Conservation (phyloP, 768 basidiomycete species). For the Podaxis sp. region DNA sequence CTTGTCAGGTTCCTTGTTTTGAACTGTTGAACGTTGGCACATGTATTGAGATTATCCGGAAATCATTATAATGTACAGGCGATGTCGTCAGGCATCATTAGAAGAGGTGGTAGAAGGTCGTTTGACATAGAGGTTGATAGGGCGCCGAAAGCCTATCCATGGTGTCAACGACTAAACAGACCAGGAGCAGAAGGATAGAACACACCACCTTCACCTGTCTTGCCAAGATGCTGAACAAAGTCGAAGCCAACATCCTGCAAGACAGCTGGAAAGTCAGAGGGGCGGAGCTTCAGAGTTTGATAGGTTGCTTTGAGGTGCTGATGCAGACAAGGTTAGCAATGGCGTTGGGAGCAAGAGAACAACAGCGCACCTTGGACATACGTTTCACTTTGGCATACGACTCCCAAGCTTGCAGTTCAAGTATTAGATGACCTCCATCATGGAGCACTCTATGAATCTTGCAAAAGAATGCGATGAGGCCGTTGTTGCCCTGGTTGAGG, state of each 20-base stretch:
- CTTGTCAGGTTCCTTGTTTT: too few species aligned
- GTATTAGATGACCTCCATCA: slow-evolving; percentile 66
- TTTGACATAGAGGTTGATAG: slow-evolving; percentile 65
- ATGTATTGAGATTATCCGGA: too few species aligned
- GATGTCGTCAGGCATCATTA: neutral
- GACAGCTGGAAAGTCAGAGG: slow-evolving; percentile 58
- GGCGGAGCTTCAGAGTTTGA: slow-evolving; percentile 54
- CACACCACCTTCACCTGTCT: slow-evolving; percentile 66
- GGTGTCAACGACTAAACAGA: slow-evolving; percentile 9
- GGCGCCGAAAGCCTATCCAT: slow-evolving; percentile 54
- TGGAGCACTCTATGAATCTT: slow-evolving; percentile 56
- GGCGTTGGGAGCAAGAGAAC: neutral
- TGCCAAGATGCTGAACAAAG: slow-evolving; percentile 46
- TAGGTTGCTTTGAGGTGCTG: slow-evolving; percentile 63
- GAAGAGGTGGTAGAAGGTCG: neutral
- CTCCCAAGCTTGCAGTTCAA: slow-evolving; percentile 87
- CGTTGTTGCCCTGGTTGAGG: slow-evolving; percentile 76
- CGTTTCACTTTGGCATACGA: slow-evolving; percentile 78
- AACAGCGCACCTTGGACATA: slow-evolving; percentile 51
- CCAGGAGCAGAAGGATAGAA: slow-evolving; percentile 5
- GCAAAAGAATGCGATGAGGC: slow-evolving; percentile 64
- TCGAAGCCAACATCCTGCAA: slow-evolving; percentile 66
- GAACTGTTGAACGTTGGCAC: too few species aligned
- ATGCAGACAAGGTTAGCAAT: slow-evolving; percentile 28
- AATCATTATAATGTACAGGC: neutral